Evolutionary conservation across 2,329 filamentous ascomycete species (phyloP), one percentile per base, ranked within the genome.

Genomic region (Xylariaceae sp.): DNA sequence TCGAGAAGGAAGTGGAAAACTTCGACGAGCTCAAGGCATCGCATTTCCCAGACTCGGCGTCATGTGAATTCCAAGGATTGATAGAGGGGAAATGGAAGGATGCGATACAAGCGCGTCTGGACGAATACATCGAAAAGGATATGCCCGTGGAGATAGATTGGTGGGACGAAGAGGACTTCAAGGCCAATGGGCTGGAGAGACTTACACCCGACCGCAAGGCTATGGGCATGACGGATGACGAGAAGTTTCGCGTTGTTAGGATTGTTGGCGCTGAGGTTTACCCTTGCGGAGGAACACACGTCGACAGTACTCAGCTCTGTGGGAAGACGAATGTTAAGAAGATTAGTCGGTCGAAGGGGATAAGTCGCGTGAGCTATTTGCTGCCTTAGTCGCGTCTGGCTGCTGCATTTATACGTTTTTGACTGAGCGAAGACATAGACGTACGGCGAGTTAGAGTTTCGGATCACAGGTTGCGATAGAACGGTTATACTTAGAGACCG

Each of bases 271-370:
- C 81, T 0, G 88, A 86, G 59, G 79, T 79, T 22, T 90, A 90
- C 71, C 86, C 87, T 1, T 90, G 88, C 66, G 88, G 87, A 7
- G 87, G 87, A 0, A 90, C 87, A 22, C 88, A 90, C 72, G 86
- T 90, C 3, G 73, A 78, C 31, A 77, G 71, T 16, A 86, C 84
- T 17, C 74, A 78, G 51, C 59, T 77, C 54, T 83, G 80, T 61
- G 83, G 85, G 1, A 77, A 78, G 64, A 82, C 83, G 5, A 79
- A 72, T 3, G 83, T 90, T 4, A 85, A 77, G 73, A 88, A 86
- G 71, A 86, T 90, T 49, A 77, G 77, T 56, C 76, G 85, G 67
- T 76, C 73, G 48, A 88, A 87, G 67, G 86, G 86, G 3, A 75
- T 72, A 10, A 86, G 80, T 48, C 77, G 81, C 59, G 80, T 89